Evolutionary conservation across 2,329 filamentous ascomycete species (phyloP).

Genomic region (Paradendryphiella salina): DNA sequence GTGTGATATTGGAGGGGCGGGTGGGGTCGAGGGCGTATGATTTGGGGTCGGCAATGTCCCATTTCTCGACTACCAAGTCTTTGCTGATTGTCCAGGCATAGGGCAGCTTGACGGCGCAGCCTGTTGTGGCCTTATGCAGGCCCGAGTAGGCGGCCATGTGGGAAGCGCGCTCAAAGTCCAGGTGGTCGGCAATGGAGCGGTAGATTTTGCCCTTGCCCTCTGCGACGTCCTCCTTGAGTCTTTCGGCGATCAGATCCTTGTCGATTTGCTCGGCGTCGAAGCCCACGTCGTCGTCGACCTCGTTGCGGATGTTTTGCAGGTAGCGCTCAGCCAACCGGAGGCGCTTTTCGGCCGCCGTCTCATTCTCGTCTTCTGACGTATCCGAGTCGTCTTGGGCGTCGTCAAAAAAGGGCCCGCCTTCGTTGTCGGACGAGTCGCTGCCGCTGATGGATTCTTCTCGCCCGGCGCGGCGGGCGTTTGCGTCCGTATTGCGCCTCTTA

Average conservation of each 20-base stretch:
- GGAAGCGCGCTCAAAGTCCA: constrained; percentile 69
- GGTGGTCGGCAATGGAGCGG: constrained; percentile 71
- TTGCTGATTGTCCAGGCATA: constrained; percentile 88
- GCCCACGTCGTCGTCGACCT: constrained; percentile 72
- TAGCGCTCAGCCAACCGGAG: constrained; percentile 89
- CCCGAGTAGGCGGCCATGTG: constrained; percentile 78
- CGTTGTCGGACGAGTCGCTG: constrained; percentile 72
- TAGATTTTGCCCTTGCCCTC: constrained; percentile 91
- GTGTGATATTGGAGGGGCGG: constrained; percentile 50
- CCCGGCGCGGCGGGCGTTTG: constrained; percentile 52
- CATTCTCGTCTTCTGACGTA: constrained; percentile 73
- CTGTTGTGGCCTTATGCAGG: constrained; percentile 75
- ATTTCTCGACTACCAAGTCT: constrained; percentile 83
- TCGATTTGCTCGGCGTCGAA: constrained; percentile 96
- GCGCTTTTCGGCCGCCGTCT: constrained; percentile 87
- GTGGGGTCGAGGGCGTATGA: constrained; percentile 28
- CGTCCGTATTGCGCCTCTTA: constrained; percentile 62
- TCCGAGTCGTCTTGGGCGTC: constrained; percentile 49
- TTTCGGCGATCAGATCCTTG: constrained; percentile 83
- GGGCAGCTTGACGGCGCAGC: constrained; percentile 75
- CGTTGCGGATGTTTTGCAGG: constrained; percentile 82
- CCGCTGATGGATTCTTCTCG: constrained; percentile 84
- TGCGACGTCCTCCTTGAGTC: constrained; percentile 83
- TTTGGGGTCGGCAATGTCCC: constrained; percentile 70
- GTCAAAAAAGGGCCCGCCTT: constrained; percentile 49